Percentiles rank a stretch among this genome's conserved stretches.
phyloP scores from a whole-genome alignment of 768 basidiomycete genomes.

The Rhodotorula taiwanensis region DNA sequence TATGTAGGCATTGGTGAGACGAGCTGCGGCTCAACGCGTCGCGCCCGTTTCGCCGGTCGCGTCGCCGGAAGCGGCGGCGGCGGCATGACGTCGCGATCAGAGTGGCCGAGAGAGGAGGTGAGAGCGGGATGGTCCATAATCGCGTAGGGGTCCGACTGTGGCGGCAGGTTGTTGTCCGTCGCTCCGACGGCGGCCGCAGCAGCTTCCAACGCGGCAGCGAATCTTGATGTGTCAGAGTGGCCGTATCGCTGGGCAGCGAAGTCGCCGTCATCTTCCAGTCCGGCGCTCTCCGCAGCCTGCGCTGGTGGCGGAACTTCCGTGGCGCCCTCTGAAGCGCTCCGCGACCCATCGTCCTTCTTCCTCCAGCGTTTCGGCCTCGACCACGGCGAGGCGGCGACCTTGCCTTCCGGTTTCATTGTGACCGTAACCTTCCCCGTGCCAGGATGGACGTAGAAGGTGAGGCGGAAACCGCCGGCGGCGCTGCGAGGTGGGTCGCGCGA shows the following conservation, averaged over 20 bases:
- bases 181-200: too few relatives aligned
- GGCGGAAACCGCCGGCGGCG: background rate
- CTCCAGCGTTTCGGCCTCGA: background rate
- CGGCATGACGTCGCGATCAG: conserved; percentile 19
- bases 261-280: too few relatives aligned
- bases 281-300: too few relatives aligned
- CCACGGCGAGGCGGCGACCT: background rate
- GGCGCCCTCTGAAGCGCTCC: too few relatives aligned
- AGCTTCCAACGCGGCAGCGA: too few relatives aligned
- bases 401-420: background rate
- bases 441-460: conserved; percentile 12
- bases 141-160: too few relatives aligned
- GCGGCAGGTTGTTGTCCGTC: too few relatives aligned
- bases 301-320: too few relatives aligned
- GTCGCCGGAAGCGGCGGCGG: conserved; percentile 14
- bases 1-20: conserved; percentile 1
- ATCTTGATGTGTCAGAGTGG: too few relatives aligned
- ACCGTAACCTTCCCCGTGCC: conserved; percentile 3
- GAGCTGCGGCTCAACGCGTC: conserved; percentile 27
- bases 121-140: too few relatives aligned
- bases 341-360: too few relatives aligned
- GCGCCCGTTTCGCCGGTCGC: conserved; percentile 21
- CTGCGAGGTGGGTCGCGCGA: background rate
- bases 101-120: background rate
- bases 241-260: too few relatives aligned